A percentile compares a stretch with the other conserved stretches of the same genome.
phyloP scores from a whole-genome alignment of 345 rosid species.

The Nephelium lappaceum region DNA sequence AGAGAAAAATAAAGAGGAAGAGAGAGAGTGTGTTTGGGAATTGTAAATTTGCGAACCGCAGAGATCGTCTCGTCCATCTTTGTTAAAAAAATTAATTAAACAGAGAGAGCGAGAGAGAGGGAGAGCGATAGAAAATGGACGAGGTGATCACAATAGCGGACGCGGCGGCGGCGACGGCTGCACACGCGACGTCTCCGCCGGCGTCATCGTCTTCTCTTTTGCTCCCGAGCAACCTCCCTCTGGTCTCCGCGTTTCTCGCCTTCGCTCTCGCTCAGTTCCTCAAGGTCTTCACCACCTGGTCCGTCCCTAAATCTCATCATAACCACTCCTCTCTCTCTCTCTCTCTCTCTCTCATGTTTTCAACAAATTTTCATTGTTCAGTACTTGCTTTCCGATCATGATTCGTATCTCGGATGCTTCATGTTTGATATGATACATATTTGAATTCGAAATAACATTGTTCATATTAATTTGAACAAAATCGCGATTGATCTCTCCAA shows the following conservation, averaged over 20 bases:
- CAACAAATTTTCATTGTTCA: neutral
- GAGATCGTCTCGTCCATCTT: neutral
- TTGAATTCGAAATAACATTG: neutral
- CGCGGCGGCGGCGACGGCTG: conserved; percentile 34
- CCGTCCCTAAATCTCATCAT: conserved; percentile 28
- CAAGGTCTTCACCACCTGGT: conserved; percentile 96
- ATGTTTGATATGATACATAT: neutral
- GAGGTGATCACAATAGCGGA: conserved; percentile 69
- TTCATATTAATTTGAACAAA: neutral
- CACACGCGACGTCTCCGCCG: conserved; percentile 17
- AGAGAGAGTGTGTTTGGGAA: neutral
- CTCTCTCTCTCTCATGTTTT: neutral
- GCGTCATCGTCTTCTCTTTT: conserved; percentile 45
- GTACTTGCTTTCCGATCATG: neutral
- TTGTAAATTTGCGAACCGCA: neutral
- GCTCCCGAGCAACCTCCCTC: conserved; percentile 72
- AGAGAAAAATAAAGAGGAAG: neutral
- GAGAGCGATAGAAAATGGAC: conserved; percentile 35
- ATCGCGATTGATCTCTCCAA: neutral
- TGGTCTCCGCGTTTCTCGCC: conserved; percentile 85
- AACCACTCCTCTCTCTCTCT: neutral
- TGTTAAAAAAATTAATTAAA: neutral
- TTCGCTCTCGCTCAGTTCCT: conserved; percentile 95
- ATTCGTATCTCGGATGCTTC: neutral
- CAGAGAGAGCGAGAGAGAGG: neutral